phyloP scores from a whole-genome alignment of 2,329 filamentous ascomycete species.

The Fusarium oligoseptatum region DNA sequence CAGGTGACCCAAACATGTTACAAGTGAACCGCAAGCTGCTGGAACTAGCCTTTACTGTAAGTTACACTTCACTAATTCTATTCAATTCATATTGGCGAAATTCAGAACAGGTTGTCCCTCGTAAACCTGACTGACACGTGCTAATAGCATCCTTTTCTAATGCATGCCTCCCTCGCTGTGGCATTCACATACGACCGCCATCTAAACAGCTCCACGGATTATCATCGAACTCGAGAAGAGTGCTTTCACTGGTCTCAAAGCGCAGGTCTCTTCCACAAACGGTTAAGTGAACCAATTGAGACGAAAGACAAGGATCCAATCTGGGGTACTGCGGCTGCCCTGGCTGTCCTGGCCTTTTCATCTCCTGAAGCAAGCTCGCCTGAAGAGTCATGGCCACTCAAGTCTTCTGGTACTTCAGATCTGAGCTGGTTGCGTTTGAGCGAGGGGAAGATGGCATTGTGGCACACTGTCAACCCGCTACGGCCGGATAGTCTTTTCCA shows the following conservation, averaged over 20 bases:
- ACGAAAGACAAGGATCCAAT: slow-evolving; percentile 58
- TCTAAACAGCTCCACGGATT: slow-evolving; percentile 38
- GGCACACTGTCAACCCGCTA: slow-evolving; percentile 51
- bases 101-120: too few relatives aligned
- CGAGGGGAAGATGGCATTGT: slow-evolving; percentile 54
- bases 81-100: not conserved
- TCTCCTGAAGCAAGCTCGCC: slow-evolving; percentile 52
- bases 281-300: slow-evolving; percentile 51
- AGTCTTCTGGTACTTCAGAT: slow-evolving; percentile 37
- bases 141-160: slow-evolving; percentile 57
- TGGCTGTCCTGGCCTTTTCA: slow-evolving; percentile 57
- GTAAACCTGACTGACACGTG: not conserved
- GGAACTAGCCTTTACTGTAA: slow-evolving; percentile 54
- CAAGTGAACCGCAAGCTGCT: slow-evolving; percentile 56
- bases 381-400: slow-evolving; percentile 53
- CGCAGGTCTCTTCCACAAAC: slow-evolving; percentile 55
- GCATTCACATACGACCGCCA: slow-evolving; percentile 57
- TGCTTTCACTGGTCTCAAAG: slow-evolving; percentile 59
- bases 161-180: slow-evolving; percentile 61
- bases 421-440: slow-evolving; percentile 54
- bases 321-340: slow-evolving; percentile 60
- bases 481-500: slow-evolving; percentile 53
- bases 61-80: slow-evolving; percentile 25
- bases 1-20: slow-evolving; percentile 53
- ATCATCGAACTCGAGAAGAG: slow-evolving; percentile 53